Conservation (phyloP, 768 basidiomycete genomes). For the Leccinum imitatum region DNA sequence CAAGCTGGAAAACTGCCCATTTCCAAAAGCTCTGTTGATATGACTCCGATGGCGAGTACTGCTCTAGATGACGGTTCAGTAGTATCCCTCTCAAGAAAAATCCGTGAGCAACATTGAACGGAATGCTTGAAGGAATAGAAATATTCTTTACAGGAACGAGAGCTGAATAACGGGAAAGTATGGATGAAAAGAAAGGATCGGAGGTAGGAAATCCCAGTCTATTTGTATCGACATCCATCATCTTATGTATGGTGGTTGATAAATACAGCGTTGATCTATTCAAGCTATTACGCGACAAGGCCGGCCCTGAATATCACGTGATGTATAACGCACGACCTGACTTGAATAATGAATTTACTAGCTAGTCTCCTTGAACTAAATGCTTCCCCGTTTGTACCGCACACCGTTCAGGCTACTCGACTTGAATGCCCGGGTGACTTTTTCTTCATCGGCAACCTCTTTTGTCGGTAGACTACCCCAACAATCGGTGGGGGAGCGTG, state of each 20-base stretch:
- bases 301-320: slow-evolving; percentile 31
- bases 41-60: slow-evolving; percentile 60
- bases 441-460: slow-evolving; percentile 22
- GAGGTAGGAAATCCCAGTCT: background rate
- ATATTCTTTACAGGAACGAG: slow-evolving; percentile 47
- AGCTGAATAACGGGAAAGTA: slow-evolving; percentile 54
- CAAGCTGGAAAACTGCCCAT: slow-evolving; percentile 58
- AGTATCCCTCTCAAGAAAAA: slow-evolving; percentile 57
- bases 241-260: too few species aligned
- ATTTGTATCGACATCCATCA: background rate
- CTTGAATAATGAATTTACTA: slow-evolving; percentile 16
- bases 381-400: slow-evolving; percentile 24
- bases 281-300: background rate
- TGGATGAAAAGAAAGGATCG: slow-evolving; percentile 33
- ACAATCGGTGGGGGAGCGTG: slow-evolving; percentile 5
- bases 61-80: slow-evolving; percentile 48
- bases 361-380: slow-evolving; percentile 3
- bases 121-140: slow-evolving; percentile 38
- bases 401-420: slow-evolving; percentile 11
- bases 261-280: too few species aligned
- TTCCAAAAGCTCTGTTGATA: slow-evolving; percentile 77
- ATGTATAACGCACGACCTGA: slow-evolving; percentile 3
- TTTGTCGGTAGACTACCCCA: slow-evolving; percentile 14
- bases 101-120: slow-evolving; percentile 45
- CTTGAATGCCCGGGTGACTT: slow-evolving; percentile 13